Evolutionary conservation across 1,139 yeast species (phyloP).

Genomic region (Hyphopichia pseudoburtonii): DNA sequence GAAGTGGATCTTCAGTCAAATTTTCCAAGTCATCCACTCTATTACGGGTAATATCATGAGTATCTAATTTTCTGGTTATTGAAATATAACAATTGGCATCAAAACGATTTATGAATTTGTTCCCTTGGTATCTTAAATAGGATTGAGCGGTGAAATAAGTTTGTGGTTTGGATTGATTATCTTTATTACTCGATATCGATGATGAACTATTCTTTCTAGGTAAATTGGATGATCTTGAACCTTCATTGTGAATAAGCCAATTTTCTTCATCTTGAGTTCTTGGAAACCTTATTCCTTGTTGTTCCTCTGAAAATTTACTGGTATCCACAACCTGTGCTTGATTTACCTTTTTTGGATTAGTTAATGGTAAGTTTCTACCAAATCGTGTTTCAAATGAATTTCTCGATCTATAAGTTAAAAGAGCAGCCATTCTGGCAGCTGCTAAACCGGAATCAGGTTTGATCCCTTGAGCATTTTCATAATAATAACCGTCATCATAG

Average conservation of each 20-base stretch:
- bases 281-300: constrained; percentile 30
- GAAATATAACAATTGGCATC: constrained; percentile 97
- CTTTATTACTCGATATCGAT: constrained; percentile 4
- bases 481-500: constrained; percentile 83
- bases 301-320: constrained; percentile 19
- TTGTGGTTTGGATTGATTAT: constrained; percentile 55
- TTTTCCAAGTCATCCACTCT: constrained; percentile 45
- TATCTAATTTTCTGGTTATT: constrained; percentile 87
- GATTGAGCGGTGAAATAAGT: constrained; percentile 95
- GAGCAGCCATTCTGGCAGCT: constrained; percentile 97
- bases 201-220: constrained; percentile 10
- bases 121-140: constrained; percentile 89
- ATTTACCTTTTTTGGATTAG: constrained; percentile 13
- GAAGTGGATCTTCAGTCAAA: constrained; percentile 39
- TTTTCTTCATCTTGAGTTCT: constrained; percentile 45
- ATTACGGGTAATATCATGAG: constrained; percentile 90
- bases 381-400: constrained; percentile 89
- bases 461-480: constrained; percentile 52
- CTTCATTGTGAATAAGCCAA: constrained; percentile 48
- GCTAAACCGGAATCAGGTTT: constrained; percentile 87
- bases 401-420: constrained; percentile 87
- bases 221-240: constrained; percentile 22
- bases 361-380: constrained; percentile 68
- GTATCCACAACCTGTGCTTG: constrained; percentile 6
- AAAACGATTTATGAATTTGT: constrained; percentile 81